phyloP scores from a whole-genome alignment of 1,284 basidiomycete species.

The Moesziomyces sp. region DNA sequence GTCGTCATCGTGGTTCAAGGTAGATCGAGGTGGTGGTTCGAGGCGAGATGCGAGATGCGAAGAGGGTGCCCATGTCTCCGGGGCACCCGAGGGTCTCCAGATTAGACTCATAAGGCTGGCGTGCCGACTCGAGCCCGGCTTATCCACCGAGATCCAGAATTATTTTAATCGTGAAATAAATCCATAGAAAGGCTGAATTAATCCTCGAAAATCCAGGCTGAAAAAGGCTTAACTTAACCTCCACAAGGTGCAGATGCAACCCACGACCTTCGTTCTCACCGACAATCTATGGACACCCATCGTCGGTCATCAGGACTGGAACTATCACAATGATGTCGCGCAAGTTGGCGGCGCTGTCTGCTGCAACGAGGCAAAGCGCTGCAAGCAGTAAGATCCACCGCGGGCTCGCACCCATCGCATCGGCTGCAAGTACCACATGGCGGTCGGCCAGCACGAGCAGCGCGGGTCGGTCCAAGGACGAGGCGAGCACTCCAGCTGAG shows the following conservation, averaged over 20 bases:
- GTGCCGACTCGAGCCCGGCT: background rate
- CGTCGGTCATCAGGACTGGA: background rate
- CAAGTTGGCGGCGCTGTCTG: background rate
- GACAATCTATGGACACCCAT: background rate
- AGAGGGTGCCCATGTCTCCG: too few relatives aligned
- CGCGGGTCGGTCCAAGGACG: background rate
- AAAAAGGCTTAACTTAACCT: background rate
- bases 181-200: too few relatives aligned
- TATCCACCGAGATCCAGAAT: background rate
- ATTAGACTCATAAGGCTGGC: background rate
- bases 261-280: background rate
- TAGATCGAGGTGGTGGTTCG: background rate
- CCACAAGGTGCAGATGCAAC: background rate
- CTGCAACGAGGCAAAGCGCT: background rate
- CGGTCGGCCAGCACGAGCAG: background rate
- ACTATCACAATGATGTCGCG: background rate
- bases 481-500: background rate
- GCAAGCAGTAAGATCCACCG: background rate
- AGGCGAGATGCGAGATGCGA: background rate
- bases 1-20: conserved; percentile 7
- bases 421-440: too few relatives aligned
- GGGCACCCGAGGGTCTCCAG: background rate
- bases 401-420: background rate
- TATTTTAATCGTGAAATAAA: too few relatives aligned
- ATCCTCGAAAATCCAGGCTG: background rate